Percentiles rank a stretch among this genome's conserved stretches.
phyloP scores from a whole-genome alignment of 495 filamentous ascomycete species.

The Durotheca rogersii region DNA sequence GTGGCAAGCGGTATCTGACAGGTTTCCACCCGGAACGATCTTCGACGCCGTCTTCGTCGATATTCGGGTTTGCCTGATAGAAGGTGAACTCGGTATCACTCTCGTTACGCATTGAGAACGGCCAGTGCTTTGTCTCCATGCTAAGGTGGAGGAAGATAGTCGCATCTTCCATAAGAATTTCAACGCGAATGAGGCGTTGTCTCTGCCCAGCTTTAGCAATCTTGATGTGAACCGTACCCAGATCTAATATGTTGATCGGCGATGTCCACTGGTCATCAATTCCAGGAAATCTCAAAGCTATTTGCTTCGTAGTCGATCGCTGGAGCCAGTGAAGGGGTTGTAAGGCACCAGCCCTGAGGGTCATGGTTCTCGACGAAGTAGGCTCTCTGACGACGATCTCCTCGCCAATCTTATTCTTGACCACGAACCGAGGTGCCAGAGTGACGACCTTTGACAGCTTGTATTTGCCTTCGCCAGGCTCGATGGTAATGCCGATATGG shows the following conservation, averaged over 20 bases:
- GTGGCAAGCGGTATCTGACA: slow-evolving; percentile 88
- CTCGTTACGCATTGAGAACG: slow-evolving; percentile 97
- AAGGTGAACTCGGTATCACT: slow-evolving; percentile 95
- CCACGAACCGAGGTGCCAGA: slow-evolving; percentile 86
- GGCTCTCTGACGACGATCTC: slow-evolving; percentile 88
- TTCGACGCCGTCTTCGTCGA: slow-evolving; percentile 80
- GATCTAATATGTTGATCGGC: slow-evolving; percentile 92
- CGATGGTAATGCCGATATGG: slow-evolving; percentile 83
- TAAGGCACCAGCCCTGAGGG: slow-evolving; percentile 71
- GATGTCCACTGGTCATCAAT: slow-evolving; percentile 98
- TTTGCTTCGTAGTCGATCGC: slow-evolving; percentile 74
- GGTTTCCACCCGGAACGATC: slow-evolving; percentile 84
- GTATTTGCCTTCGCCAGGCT: slow-evolving; percentile 94
- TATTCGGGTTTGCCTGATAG: slow-evolving; percentile 72
- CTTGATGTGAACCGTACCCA: slow-evolving; percentile 90
- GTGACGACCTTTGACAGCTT: slow-evolving; percentile 94
- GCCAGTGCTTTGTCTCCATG: slow-evolving; percentile 91
- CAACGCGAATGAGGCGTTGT: slow-evolving; percentile 82
- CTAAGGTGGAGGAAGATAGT: slow-evolving; percentile 92
- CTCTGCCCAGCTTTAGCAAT: slow-evolving; percentile 85
- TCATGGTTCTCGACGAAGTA: slow-evolving; percentile 75
- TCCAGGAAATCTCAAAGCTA: slow-evolving; percentile 90
- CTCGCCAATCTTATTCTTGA: slow-evolving; percentile 90
- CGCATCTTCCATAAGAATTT: slow-evolving; percentile 85
- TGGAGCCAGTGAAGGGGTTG: slow-evolving; percentile 86